Evolutionary conservation across 2,329 filamentous ascomycete genomes (phyloP), one percentile per base, ranked within the genome.

Genomic region (Ophiostoma pallidulum): DNA sequence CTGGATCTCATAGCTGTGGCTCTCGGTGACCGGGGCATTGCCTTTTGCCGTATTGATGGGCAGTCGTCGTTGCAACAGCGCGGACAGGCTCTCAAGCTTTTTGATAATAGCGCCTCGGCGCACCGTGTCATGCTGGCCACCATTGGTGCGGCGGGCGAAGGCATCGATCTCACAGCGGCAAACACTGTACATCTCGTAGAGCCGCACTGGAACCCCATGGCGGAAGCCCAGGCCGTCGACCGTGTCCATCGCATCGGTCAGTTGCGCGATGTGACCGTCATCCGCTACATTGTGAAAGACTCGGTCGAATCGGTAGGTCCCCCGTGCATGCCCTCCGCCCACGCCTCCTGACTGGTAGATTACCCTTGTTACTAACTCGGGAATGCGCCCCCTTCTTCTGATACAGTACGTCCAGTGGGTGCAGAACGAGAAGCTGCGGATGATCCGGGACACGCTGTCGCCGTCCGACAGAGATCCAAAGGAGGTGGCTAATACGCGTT

Each of bases 1-100:
- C 24, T 41, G 10, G 38, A 41, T 22, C 38, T 41, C 13, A 41
- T 41, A 8, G 38, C 22, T 8, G 24, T 7, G 26, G 38, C 38
- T 29, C 38, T 41, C 38, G 20, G 38, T n/a, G 38, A 41, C 13
- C 26, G 28, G 38, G 38, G 24, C 24, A 14, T 41, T n/a, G 24
- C n/a, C 13, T 41, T 41, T 41, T 41, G 38, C 24, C 38, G 38
- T 22, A 41, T 41, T 22, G 38, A 41, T 22, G 38, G 38, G 22
- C 38, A 22, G 24, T 41, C 38, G n/a, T 24, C 38, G 22, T 22
- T 41, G 19, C 18, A n/a, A n/a, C 38, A 41, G 20, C 38, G 38
- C 38, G 24, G 7, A 6, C 26, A 41, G 24, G 38, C 38, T 29
- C 38, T 41, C 38, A 22, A 41, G n/a, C 20, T n/a, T 8, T 29